phyloP scores from a whole-genome alignment of 192 early-diverging fungal genomes.

The Entomortierella beljakovae region DNA sequence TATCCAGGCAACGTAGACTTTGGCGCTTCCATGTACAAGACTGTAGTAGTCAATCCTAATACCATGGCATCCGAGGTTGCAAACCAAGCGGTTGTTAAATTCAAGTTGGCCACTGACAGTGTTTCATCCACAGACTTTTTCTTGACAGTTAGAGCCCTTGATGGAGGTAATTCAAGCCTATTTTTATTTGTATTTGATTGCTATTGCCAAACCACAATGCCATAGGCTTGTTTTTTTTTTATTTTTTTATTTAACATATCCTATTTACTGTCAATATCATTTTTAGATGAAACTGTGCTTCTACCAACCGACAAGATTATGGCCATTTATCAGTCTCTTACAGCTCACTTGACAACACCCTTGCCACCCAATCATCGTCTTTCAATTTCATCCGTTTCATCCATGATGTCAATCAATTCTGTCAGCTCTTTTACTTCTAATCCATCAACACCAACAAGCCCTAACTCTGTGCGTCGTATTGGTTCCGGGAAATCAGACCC shows the following conservation, averaged over 20 bases:
- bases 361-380: conserved; percentile 62
- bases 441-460: conserved; percentile 46
- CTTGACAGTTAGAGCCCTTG: conserved; percentile 61
- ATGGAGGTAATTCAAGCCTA: conserved; percentile 54
- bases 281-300: conserved; percentile 59
- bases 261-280: neutral
- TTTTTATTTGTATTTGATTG: too few relatives aligned
- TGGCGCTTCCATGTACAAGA: conserved; percentile 64
- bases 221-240: neutral
- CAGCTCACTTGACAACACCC: conserved; percentile 60
- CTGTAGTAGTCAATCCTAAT: conserved; percentile 56
- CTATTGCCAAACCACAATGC: too few relatives aligned
- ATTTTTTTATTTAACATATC: neutral
- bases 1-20: conserved; percentile 69
- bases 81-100: conserved; percentile 62
- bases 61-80: conserved; percentile 62
- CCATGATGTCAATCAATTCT: conserved; percentile 53
- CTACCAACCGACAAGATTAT: conserved; percentile 65
- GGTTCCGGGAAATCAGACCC: conserved; percentile 35
- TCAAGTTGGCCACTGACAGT: conserved; percentile 59
- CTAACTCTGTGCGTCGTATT: conserved; percentile 35
- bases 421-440: conserved; percentile 28
- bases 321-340: conserved; percentile 65
- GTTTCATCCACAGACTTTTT: conserved; percentile 60
- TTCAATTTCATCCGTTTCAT: conserved; percentile 55